A percentile compares a stretch with the other conserved stretches of the same genome.
phyloP scores from a whole-genome alignment of 805 yeast species.

The Gaillardinia entomophila region DNA sequence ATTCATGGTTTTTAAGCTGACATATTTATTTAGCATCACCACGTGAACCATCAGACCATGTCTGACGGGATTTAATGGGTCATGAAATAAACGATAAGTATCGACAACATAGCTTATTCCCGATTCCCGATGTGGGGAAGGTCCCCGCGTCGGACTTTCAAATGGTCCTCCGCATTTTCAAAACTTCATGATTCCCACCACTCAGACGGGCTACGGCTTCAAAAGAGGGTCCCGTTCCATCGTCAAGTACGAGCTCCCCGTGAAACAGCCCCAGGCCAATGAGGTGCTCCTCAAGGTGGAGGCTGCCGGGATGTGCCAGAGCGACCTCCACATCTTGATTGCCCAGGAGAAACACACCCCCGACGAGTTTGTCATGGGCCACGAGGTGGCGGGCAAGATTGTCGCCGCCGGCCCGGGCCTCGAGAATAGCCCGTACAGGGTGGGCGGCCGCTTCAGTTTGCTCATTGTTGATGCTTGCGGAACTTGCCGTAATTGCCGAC shows the following conservation, averaged over 20 bases:
- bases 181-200: slow-evolving; percentile 15
- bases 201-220: slow-evolving; percentile 30
- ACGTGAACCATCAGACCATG: too few species aligned
- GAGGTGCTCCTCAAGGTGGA: slow-evolving; percentile 34
- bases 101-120: too few species aligned
- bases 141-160: too few species aligned
- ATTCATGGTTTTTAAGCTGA: slow-evolving; percentile 10
- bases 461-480: slow-evolving; percentile 30
- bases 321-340: slow-evolving; percentile 34
- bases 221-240: slow-evolving; percentile 19
- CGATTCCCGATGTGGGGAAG: background rate
- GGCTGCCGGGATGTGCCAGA: slow-evolving; percentile 39
- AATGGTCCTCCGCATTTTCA: too few species aligned
- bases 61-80: too few species aligned
- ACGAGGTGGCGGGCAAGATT: slow-evolving; percentile 37
- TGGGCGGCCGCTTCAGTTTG: slow-evolving; percentile 27
- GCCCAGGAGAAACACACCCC: slow-evolving; percentile 11
- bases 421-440: slow-evolving; percentile 14
- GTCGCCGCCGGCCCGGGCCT: slow-evolving; percentile 24
- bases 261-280: slow-evolving; percentile 20
- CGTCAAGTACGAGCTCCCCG: slow-evolving; percentile 22
- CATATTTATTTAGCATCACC: too few species aligned
- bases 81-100: too few species aligned
- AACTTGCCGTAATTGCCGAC: slow-evolving; percentile 26
- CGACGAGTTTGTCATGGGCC: slow-evolving; percentile 37